Percentiles rank a stretch among this genome's conserved stretches.
Conservation (phyloP, 1,284 basidiomycete genomes). For the Pseudozyma flocculosa region DNA sequence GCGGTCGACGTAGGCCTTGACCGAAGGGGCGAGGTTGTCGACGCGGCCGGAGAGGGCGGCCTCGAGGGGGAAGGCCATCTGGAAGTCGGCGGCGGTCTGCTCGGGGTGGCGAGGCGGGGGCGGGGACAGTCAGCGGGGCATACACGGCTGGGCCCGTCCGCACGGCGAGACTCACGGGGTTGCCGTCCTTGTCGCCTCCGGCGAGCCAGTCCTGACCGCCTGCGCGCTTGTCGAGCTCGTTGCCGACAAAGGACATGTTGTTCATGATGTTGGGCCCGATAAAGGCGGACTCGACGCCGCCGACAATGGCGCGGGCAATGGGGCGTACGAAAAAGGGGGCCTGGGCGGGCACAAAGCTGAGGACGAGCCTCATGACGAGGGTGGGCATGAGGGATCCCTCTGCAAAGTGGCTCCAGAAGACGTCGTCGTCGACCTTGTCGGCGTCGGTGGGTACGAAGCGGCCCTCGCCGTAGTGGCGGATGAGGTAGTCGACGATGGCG, state of each 20-base stretch:
- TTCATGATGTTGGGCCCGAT: slow-evolving; percentile 45
- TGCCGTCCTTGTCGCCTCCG: slow-evolving; percentile 53
- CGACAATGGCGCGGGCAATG: slow-evolving; percentile 39
- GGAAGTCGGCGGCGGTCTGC: slow-evolving; percentile 52
- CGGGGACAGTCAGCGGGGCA: neutral
- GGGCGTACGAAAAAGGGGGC: slow-evolving; percentile 54
- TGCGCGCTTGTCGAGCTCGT: slow-evolving; percentile 27
- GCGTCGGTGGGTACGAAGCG: slow-evolving; percentile 22
- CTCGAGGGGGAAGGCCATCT: slow-evolving; percentile 55
- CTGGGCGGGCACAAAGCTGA: slow-evolving; percentile 44
- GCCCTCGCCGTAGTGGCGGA: slow-evolving; percentile 52
- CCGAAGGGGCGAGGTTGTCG: slow-evolving; percentile 22
- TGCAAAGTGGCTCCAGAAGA: slow-evolving; percentile 52
- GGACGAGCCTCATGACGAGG: slow-evolving; percentile 48
- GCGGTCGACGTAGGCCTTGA: slow-evolving; percentile 48
- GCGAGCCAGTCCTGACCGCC: slow-evolving; percentile 48
- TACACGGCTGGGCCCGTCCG: too few relatives aligned
- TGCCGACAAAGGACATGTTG: slow-evolving; percentile 36
- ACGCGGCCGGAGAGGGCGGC: slow-evolving; percentile 40
- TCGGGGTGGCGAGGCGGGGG: too few relatives aligned
- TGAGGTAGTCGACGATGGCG: slow-evolving; percentile 55
- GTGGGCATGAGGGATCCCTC: slow-evolving; percentile 53
- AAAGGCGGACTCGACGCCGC: slow-evolving; percentile 28
- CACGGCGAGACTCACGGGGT: slow-evolving; percentile 41
- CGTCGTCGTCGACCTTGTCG: slow-evolving; percentile 41